phyloP scores from a whole-genome alignment of 305 asterid genomes.

The Fraxinus angustifolia region DNA sequence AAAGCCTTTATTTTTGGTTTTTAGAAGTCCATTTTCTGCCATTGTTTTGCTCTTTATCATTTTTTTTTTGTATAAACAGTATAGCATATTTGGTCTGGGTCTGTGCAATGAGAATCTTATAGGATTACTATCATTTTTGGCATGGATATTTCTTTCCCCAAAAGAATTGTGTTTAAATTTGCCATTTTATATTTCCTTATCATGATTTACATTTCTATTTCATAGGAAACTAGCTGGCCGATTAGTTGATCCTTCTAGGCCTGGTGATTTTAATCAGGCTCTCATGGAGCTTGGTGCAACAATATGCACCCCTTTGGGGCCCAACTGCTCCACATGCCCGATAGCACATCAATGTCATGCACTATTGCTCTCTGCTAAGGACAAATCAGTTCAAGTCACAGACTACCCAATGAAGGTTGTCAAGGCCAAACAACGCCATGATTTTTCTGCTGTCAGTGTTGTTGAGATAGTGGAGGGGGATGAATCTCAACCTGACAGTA shows the following conservation, averaged over 20 bases:
- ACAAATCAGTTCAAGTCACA: constrained; percentile 61
- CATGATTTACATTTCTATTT: constrained; percentile 13
- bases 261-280: constrained; percentile 97
- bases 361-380: constrained; percentile 44
- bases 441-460: constrained; percentile 88
- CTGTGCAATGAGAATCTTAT: background rate
- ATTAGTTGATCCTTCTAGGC: constrained; percentile 80
- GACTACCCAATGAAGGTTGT: constrained; percentile 81
- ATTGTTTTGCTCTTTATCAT: background rate
- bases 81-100: background rate
- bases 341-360: constrained; percentile 71
- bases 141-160: background rate
- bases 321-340: constrained; percentile 75
- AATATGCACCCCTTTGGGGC: constrained; percentile 51
- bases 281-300: constrained; percentile 99
- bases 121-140: background rate
- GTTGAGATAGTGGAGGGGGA: constrained; percentile 65
- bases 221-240: constrained; percentile 74
- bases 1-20: background rate
- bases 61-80: background rate
- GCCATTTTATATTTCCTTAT: background rate
- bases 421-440: constrained; percentile 73
- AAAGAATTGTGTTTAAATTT: background rate
- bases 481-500: constrained; percentile 47
- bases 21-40: background rate